Percentiles rank a stretch among this genome's conserved stretches.
These are phyloP conservation scores for Pyracantha coccinea DNA, from an alignment of 331 rosid species.

Conservation along the genomic window DNA sequence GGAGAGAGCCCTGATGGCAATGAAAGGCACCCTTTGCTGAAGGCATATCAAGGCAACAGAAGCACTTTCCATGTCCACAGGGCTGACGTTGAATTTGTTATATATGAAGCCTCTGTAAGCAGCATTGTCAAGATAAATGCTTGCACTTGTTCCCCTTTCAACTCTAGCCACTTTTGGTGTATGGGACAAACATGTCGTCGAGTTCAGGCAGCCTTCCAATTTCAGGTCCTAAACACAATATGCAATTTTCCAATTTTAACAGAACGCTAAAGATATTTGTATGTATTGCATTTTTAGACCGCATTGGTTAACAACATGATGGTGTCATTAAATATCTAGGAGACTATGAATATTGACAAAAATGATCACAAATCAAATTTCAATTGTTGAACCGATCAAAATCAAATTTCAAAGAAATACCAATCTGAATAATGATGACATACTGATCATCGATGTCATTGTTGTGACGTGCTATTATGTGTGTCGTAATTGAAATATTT, in stretches of 20 bases:
- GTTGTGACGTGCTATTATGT: too few relatives aligned
- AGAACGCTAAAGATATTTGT: too few relatives aligned
- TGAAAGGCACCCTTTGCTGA: constrained; percentile 21
- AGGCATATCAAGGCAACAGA: constrained; percentile 43
- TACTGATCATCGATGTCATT: too few relatives aligned
- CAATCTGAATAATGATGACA: too few relatives aligned
- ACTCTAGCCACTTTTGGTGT: constrained; percentile 38
- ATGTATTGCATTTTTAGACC: too few relatives aligned
- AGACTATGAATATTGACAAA: too few relatives aligned
- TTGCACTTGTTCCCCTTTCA: constrained; percentile 35
- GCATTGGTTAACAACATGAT: background rate
- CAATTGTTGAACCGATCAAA: too few relatives aligned
- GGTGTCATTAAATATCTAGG: background rate
- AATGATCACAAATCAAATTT: too few relatives aligned
- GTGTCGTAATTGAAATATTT: too few relatives aligned
- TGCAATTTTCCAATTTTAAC: background rate
- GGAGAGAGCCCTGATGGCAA: constrained; percentile 37
- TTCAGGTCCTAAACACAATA: constrained; percentile 3
- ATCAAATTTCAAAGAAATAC: too few relatives aligned
- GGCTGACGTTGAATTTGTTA: constrained; percentile 34
- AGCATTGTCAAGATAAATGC: constrained; percentile 49
- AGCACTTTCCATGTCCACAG: constrained; percentile 60
- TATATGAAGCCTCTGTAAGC: constrained; percentile 41
- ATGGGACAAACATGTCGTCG: constrained; percentile 42
- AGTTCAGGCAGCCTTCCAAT: constrained; percentile 34